A percentile compares a stretch with the other conserved stretches of the same genome.
Conservation (phyloP, 2,329 filamentous ascomycete genomes). For the Scytalidium sp. region DNA sequence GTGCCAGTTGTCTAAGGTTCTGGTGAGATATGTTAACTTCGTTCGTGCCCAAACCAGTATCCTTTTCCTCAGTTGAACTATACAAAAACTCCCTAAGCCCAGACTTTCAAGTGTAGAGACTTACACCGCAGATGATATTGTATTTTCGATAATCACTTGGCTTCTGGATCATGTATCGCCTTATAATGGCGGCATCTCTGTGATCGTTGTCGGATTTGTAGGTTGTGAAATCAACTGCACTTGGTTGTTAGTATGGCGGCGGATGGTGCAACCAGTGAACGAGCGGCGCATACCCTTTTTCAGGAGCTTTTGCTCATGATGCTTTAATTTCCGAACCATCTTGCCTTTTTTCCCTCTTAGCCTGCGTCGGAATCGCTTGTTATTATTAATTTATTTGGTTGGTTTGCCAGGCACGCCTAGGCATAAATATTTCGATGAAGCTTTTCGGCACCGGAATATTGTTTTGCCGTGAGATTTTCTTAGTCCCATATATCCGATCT, state of each 20-base stretch:
- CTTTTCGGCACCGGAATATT: slow-evolving; percentile 12
- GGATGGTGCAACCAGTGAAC: no score
- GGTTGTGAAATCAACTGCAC: slow-evolving; percentile 79
- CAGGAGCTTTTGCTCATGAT: slow-evolving; percentile 95
- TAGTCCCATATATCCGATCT: neutral
- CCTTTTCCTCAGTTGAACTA: neutral
- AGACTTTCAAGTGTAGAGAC: no score
- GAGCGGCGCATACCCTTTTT: slow-evolving; percentile 52
- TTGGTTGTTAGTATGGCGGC: slow-evolving; percentile 43
- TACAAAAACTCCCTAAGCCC: no score
- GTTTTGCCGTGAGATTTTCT: slow-evolving; percentile 7
- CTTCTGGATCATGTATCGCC: slow-evolving; percentile 89
- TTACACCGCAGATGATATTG: slow-evolving; percentile 64
- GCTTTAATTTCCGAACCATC: slow-evolving; percentile 95
- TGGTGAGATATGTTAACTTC: slow-evolving; percentile 42
- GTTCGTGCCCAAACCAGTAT: no score
- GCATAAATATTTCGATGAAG: slow-evolving; percentile 9
- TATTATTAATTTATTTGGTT: neutral
- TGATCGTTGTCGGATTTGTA: slow-evolving; percentile 88
- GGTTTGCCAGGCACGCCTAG: slow-evolving; percentile 6
- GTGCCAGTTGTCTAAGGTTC: slow-evolving; percentile 86
- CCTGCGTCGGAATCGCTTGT: neutral
- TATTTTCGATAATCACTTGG: slow-evolving; percentile 77
- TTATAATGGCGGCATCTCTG: slow-evolving; percentile 74
- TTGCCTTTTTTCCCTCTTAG: slow-evolving; percentile 21